Percentiles rank a stretch among this genome's conserved stretches.
phyloP scores from a whole-genome alignment of 139 green algal genomes.

The Auxenochlorella pyrenoidosa region DNA sequence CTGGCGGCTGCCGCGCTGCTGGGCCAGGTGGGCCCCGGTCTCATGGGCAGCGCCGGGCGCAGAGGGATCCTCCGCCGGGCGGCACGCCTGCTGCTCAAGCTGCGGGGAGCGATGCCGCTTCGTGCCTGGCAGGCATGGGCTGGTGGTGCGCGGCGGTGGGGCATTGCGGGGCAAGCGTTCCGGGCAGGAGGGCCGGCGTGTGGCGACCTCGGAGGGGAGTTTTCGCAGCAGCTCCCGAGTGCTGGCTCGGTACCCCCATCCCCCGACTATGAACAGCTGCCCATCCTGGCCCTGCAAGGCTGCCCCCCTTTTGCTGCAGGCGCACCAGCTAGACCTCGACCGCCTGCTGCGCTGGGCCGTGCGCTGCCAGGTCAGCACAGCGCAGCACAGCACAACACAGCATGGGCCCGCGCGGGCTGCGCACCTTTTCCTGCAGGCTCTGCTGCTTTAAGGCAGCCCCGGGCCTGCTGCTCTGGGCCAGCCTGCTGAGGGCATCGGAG shows the following conservation, averaged over 20 bases:
- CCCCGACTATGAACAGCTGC: no score
- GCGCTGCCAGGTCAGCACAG: slow-evolving; percentile 47
- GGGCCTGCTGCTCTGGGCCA: no score
- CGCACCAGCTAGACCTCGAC: slow-evolving; percentile 69
- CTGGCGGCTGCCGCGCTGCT: slow-evolving; percentile 82
- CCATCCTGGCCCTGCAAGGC: no score
- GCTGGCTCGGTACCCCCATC: background rate
- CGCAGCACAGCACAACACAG: background rate
- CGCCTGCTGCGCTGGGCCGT: slow-evolving; percentile 79
- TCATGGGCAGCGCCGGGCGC: background rate
- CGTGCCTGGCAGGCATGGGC: background rate
- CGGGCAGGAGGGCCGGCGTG: no score
- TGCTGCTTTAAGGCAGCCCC: background rate
- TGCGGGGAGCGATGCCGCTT: no score
- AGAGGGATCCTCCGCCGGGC: background rate
- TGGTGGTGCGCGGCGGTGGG: no score
- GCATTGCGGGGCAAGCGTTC: no score
- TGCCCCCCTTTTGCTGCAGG: background rate
- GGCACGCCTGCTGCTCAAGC: no score
- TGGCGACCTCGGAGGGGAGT: no score
- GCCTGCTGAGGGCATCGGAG: no score
- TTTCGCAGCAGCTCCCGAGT: no score
- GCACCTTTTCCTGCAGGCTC: background rate
- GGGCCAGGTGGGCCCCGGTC: slow-evolving; percentile 39
- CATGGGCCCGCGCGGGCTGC: no score